A percentile compares a stretch with the other conserved stretches of the same genome.
These are phyloP conservation scores for Ploettnerulaceae sp. DNA, from an alignment of 2,329 filamentous ascomycete species.

Conservation along the genomic window DNA sequence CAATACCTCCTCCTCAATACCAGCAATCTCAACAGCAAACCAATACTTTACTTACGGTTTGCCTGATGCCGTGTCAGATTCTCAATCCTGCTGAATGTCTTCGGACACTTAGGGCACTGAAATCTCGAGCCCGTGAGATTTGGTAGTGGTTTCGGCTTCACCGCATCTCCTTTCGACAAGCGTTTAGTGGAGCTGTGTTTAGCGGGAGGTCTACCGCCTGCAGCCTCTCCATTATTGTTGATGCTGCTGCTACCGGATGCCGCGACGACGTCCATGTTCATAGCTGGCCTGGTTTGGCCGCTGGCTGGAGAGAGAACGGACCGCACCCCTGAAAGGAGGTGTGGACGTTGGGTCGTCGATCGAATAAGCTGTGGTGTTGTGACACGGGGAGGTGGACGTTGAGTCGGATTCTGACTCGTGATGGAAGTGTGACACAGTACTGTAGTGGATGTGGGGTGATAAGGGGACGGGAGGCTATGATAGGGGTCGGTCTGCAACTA, in stretches of 20 bases:
- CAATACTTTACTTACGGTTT: slow-evolving; percentile 28
- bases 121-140: slow-evolving; percentile 20
- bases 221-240: not conserved
- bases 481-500: too few species aligned
- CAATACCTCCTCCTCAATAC: not conserved
- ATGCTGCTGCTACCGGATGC: not conserved
- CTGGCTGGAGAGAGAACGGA: not conserved
- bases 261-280: slow-evolving; percentile 1
- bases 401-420: slow-evolving; percentile 3
- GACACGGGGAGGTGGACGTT: slow-evolving; percentile 9
- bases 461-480: too few species aligned
- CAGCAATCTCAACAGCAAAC: not conserved
- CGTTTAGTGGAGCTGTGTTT: slow-evolving; percentile 10
- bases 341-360: slow-evolving; percentile 2
- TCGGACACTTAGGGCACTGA: slow-evolving; percentile 30
- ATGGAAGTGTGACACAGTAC: too few species aligned
- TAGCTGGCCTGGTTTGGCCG: not conserved
- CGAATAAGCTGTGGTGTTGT: slow-evolving; percentile 6
- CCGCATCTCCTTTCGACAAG: slow-evolving; percentile 10
- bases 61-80: slow-evolving; percentile 32
- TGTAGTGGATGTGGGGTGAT: slow-evolving; percentile 5
- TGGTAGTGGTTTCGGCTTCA: slow-evolving; percentile 12
- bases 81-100: slow-evolving; percentile 32
- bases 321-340: slow-evolving; percentile 1
- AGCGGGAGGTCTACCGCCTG: not conserved